A percentile compares a stretch with the other conserved stretches of the same genome.
Conservation (phyloP, 352 stramenopile species). For the Phytophthora sp. region DNA sequence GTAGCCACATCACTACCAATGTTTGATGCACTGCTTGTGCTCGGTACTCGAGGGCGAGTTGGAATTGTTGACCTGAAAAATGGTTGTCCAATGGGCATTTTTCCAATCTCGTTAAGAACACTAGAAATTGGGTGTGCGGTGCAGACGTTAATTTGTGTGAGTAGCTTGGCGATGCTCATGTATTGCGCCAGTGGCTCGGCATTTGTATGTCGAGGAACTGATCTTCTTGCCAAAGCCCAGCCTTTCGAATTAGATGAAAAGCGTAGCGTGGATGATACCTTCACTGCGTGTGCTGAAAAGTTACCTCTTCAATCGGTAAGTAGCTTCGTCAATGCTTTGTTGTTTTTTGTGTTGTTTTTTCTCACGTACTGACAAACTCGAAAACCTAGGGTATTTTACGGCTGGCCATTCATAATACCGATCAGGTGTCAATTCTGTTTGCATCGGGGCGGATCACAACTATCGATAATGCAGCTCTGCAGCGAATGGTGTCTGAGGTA, state of each 20-base stretch:
- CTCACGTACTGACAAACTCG: neutral
- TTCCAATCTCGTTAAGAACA: conserved; percentile 15
- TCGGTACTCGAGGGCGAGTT: conserved; percentile 25
- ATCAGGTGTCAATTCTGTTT: conserved; percentile 41
- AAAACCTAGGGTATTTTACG: conserved; percentile 36
- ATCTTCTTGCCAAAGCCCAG: conserved; percentile 11
- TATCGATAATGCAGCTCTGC: conserved; percentile 22
- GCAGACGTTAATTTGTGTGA: conserved; percentile 38
- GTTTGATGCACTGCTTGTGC: conserved; percentile 30
- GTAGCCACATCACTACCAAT: neutral
- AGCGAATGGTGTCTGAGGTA: conserved; percentile 20
- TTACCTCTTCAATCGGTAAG: conserved; percentile 39
- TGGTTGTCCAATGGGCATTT: neutral
- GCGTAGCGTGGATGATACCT: neutral
- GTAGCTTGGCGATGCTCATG: conserved; percentile 31
- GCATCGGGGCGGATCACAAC: conserved; percentile 40
- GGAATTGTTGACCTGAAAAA: conserved; percentile 6
- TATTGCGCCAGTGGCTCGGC: conserved; percentile 37
- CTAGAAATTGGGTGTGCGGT: conserved; percentile 21
- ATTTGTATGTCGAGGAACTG: conserved; percentile 27
- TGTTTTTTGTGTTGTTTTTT: no score
- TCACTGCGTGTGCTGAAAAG: conserved; percentile 19
- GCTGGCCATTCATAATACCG: conserved; percentile 24
- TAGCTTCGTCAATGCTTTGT: no score
- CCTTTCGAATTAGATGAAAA: neutral